Evolutionary conservation across 2,329 filamentous ascomycete genomes (phyloP).

Genomic region (Raffaelea deltoideospora): DNA sequence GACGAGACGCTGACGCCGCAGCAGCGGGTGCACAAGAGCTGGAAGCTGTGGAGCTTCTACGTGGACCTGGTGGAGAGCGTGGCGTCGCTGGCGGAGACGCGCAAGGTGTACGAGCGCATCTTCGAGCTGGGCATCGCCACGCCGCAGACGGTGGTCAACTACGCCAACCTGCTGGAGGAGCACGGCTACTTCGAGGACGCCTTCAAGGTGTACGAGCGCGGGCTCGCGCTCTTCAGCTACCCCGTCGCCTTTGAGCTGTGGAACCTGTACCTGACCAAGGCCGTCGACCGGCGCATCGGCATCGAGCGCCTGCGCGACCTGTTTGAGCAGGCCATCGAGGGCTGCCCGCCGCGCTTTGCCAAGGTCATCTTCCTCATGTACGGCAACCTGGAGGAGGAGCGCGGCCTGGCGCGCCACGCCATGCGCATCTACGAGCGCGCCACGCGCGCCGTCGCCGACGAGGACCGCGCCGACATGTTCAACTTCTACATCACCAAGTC

Average conservation of each 20-base stretch:
- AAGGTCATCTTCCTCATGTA: slow-evolving; percentile 98
- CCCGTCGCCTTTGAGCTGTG: slow-evolving; percentile 96
- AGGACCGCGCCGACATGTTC: slow-evolving; percentile 94
- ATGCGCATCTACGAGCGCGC: slow-evolving; percentile 99
- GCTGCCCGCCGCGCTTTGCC: slow-evolving; percentile 87
- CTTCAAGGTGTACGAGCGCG: slow-evolving; percentile 94
- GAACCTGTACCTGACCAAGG: slow-evolving; percentile 96
- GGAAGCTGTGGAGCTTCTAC: slow-evolving; percentile 99
- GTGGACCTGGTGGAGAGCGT: slow-evolving; percentile 96
- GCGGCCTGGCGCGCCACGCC: slow-evolving; percentile 83
- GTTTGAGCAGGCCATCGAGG: slow-evolving; percentile 93
- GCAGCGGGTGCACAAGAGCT: slow-evolving; percentile 95
- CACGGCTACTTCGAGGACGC: slow-evolving; percentile 92
- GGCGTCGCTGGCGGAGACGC: slow-evolving; percentile 77
- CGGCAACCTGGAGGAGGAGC: slow-evolving; percentile 88
- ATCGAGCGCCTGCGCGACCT: slow-evolving; percentile 89
- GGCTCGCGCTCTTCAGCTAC: slow-evolving; percentile 95
- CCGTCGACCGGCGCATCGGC: slow-evolving; percentile 86
- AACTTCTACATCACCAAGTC: slow-evolving; percentile 90
- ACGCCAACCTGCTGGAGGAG: slow-evolving; percentile 88
- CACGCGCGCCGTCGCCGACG: slow-evolving; percentile 84
- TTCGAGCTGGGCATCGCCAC: slow-evolving; percentile 97
- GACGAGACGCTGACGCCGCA: slow-evolving; percentile 89
- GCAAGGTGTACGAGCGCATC: slow-evolving; percentile 89
- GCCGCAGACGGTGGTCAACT: slow-evolving; percentile 96